A percentile compares a stretch with the other conserved stretches of the same genome.
Conservation (phyloP, 2,329 filamentous ascomycete species). For the Magnaporthiopsis rhizophila region DNA sequence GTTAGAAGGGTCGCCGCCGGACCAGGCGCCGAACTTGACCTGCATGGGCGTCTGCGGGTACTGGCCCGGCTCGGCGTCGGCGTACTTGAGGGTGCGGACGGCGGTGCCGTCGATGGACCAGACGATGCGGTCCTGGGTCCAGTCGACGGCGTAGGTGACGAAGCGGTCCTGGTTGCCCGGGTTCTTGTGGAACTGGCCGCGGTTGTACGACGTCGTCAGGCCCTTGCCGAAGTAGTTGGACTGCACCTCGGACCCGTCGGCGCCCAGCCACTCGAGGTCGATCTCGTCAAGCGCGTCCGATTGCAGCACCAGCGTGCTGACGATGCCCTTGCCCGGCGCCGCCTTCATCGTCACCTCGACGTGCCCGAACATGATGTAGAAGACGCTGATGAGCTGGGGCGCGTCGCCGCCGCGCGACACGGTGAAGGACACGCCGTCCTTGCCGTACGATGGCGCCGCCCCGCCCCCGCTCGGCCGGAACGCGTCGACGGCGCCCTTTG, state of each 20-base stretch:
- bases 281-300: conserved; percentile 94
- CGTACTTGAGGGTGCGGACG: conserved; percentile 65
- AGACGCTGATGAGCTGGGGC: conserved; percentile 78
- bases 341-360: conserved; percentile 81
- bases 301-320: conserved; percentile 84
- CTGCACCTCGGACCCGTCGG: conserved; percentile 70
- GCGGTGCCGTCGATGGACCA: conserved; percentile 78
- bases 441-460: conserved; percentile 58
- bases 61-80: conserved; percentile 61
- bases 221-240: conserved; percentile 97
- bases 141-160: conserved; percentile 86
- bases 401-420: conserved; percentile 72
- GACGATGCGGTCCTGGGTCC: conserved; percentile 76
- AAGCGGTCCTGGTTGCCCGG: conserved; percentile 64
- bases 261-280: conserved; percentile 93
- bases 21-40: conserved; percentile 86
- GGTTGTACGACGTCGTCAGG: conserved; percentile 74
- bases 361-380: conserved; percentile 99
- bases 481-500: conserved; percentile 65
- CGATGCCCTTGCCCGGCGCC: conserved; percentile 82
- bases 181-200: conserved; percentile 70
- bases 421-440: conserved; percentile 73
- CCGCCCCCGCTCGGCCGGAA: conserved; percentile 63
- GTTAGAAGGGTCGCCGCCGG: conserved; percentile 80
- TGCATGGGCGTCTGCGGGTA: conserved; percentile 97